Evolutionary conservation across 192 early-diverging fungal genomes (phyloP), one percentile per base, ranked within the genome.

Genomic region (Paraglomus occultum): DNA sequence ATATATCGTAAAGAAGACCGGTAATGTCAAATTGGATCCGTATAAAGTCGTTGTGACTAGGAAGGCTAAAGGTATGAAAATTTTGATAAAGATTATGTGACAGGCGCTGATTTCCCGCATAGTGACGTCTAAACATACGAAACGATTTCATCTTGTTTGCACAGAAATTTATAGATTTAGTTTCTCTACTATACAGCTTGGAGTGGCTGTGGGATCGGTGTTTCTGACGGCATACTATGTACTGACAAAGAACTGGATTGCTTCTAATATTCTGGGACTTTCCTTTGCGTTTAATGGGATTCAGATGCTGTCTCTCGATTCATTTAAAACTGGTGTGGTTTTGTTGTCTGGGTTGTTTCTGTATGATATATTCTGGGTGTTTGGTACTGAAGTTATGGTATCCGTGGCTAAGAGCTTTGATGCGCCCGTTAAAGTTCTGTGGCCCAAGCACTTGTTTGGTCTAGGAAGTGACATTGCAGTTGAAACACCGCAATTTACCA

Each of bases 351-450:
- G 91, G 15, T 79, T 99, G 49, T 99, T 99, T 80, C 76, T 95
- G 23, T 99, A 99, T 74, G 96, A 99, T 78, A 87, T 99, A 58
- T 99, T 97, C 71, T 99, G 96, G 96, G 96, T 99, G 67, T 99
- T 99, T 84, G 94, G 94, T 44, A 97, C 96, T 6, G 91, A 94
- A 46, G 96, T 99, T 17, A 99, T 99, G 96, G 96, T 97, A 6
- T 90, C 91, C 8, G 96, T 99, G 20, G 96, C 96, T 48, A 95
- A 92, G 81, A 90, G 87, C 65, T 93, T 97, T 78, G 96, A 99
- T 73, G 94, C 92, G 6, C 96, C 96, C 42, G 93, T 99, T 77
- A 99, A 99, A 85, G 89, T 99, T 3, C 78, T 95, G 46, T 94
- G 87, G 76, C 94, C 96, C 44, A 90, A 90, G 64, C 76, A 89